phyloP scores from a whole-genome alignment of 306 rosid species.

The Quercus variabilis region DNA sequence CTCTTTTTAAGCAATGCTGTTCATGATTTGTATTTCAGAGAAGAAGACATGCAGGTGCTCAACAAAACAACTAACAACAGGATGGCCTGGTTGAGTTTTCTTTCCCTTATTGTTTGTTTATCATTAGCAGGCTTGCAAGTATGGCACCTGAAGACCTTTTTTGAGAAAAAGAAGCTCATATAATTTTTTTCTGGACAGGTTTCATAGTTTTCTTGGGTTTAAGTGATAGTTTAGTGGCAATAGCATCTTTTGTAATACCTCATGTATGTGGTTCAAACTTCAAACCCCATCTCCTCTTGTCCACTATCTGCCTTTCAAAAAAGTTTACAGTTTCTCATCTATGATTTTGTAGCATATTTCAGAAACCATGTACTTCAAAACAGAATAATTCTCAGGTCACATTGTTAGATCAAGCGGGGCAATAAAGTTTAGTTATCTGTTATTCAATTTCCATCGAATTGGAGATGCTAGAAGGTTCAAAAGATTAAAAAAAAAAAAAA shows the following conservation, averaged over 20 bases:
- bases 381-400: slow-evolving; percentile 18
- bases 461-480: too few species aligned
- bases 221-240: too few species aligned
- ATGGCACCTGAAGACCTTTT: slow-evolving; percentile 93
- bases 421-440: too few species aligned
- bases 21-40: slow-evolving; percentile 42
- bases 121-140: slow-evolving; percentile 78
- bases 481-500: too few species aligned
- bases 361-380: slow-evolving; percentile 18
- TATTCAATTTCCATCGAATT: too few species aligned
- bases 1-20: neutral
- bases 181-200: slow-evolving; percentile 28
- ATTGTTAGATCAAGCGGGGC: neutral
- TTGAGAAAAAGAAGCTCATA: slow-evolving; percentile 91
- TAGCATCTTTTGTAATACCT: too few species aligned
- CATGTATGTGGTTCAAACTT: too few species aligned
- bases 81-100: slow-evolving; percentile 82
- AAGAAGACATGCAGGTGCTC: slow-evolving; percentile 91
- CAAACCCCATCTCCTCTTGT: too few species aligned
- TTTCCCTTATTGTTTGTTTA: slow-evolving; percentile 68
- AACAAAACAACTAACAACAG: slow-evolving; percentile 58
- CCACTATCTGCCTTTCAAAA: too few species aligned
- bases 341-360: slow-evolving; percentile 42
- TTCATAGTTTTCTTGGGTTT: neutral
- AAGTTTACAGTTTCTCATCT: neutral